Conservation (phyloP, 2,329 filamentous ascomycete genomes). For the Trichothecium roseum region DNA sequence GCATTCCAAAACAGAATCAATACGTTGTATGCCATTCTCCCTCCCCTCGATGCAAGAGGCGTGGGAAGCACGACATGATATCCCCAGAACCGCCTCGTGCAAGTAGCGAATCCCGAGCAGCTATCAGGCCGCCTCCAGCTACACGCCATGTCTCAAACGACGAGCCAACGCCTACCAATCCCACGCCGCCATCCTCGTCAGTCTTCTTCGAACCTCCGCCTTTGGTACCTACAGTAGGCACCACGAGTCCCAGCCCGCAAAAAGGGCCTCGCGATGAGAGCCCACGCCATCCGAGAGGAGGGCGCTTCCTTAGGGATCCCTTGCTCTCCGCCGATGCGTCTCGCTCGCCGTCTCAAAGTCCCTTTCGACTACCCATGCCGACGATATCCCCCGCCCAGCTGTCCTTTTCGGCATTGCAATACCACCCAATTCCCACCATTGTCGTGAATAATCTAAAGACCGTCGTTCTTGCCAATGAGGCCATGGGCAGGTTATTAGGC, state of each 20-base stretch:
- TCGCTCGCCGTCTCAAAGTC: constrained; percentile 25
- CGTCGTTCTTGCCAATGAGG: constrained; percentile 63
- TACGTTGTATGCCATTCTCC: no score
- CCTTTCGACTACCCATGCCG: constrained; percentile 32
- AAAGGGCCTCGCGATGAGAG: constrained; percentile 12
- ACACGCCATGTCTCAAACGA: constrained; percentile 5
- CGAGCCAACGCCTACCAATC: constrained; percentile 9
- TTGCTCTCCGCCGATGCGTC: not conserved
- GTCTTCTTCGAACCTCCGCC: not conserved
- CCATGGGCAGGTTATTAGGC: constrained; percentile 60
- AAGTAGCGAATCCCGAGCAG: constrained; percentile 17
- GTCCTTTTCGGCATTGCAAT: constrained; percentile 61
- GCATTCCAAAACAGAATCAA: constrained; percentile 12
- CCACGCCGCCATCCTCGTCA: constrained; percentile 2
- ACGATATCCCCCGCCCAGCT: constrained; percentile 40
- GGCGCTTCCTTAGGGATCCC: constrained; percentile 19
- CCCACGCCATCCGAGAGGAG: constrained; percentile 13
- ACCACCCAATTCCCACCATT: constrained; percentile 61
- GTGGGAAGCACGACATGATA: constrained; percentile 18
- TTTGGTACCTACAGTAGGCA: not conserved
- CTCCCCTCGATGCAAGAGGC: constrained; percentile 21
- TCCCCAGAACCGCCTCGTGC: constrained; percentile 17
- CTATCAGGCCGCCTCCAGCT: constrained; percentile 11
- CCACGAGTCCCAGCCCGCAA: constrained; percentile 4
- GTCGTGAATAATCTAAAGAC: constrained; percentile 61